These are phyloP conservation scores for Tulasnella calospora DNA, from an alignment of 768 basidiomycete species.

Conservation along the genomic window DNA sequence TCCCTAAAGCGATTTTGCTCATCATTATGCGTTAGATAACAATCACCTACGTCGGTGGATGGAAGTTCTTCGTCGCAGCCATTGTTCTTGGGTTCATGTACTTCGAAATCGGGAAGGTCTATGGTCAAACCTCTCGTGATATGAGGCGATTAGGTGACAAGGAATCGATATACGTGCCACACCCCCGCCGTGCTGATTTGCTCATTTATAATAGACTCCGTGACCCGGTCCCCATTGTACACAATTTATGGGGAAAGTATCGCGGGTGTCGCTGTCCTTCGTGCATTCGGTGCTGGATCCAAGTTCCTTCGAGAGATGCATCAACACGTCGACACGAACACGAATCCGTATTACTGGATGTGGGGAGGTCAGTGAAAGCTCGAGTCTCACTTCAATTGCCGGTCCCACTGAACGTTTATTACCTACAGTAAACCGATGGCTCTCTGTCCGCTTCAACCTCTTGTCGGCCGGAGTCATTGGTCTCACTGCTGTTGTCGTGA, in stretches of 20 bases:
- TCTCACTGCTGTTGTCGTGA: constrained; percentile 60
- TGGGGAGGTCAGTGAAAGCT: constrained; percentile 57
- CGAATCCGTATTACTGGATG: constrained; percentile 79
- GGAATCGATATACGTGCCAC: neutral
- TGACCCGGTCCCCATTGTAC: constrained; percentile 49
- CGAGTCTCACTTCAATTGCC: neutral
- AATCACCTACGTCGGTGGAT: constrained; percentile 72
- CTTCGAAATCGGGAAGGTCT: constrained; percentile 55
- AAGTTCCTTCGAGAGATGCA: constrained; percentile 84
- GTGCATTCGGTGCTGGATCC: constrained; percentile 83
- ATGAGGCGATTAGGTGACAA: constrained; percentile 53
- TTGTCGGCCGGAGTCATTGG: constrained; percentile 68
- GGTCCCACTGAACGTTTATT: neutral
- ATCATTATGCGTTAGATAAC: constrained; percentile 36
- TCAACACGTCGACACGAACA: constrained; percentile 62
- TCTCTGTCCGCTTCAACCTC: constrained; percentile 81
- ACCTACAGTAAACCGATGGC: constrained; percentile 73
- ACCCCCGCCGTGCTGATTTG: neutral
- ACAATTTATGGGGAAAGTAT: constrained; percentile 53
- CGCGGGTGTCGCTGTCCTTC: constrained; percentile 42
- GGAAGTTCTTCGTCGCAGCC: constrained; percentile 63
- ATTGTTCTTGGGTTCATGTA: constrained; percentile 57
- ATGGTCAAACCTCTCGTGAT: constrained; percentile 82
- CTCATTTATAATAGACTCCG: constrained; percentile 36
- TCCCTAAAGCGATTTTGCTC: neutral